Base-by-base conservation (phyloP, 2,329 filamentous ascomycete genomes). In the Aspergillus novofumigatus region DNA sequence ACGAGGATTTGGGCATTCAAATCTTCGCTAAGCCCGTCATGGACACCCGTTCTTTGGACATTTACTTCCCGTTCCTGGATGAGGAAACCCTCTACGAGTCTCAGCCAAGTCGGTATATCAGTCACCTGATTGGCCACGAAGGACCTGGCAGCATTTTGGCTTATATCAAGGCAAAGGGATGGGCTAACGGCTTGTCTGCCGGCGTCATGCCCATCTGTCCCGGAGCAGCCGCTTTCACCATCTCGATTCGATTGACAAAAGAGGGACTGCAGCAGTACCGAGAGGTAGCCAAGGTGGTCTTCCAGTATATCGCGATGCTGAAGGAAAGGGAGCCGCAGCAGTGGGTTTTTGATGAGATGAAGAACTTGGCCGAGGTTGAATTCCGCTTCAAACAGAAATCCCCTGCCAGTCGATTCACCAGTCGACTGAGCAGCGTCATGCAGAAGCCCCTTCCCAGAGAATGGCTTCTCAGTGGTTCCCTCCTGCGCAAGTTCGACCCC, bases 381-480 rank as follows among this genome's bases (percentile, higher is more conserved):
- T 99, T 99, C 81, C 90, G 89, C 63, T 99, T 96, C 76, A 91
- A 87, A 75, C 91, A 97, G 71, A 97, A 97, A 79, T 90, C 87
- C 2, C 91, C 90, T 1, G 91, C 93, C 1, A 94, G 89, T 70
- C 85, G 89, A 28, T 97, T 97, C 67, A 94, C 92, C 0, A 96
- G 91, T 78, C 86, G 84, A 59, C 86, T 91, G 62, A 92, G 89
- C 69, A 86, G 88, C 20, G 84, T 91, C 20, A 97, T 99, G 94
- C 94, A 97, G 72, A 92, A 90, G 72, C 89, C 90, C 1, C 78
- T 95, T 48, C 91, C 92, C 2, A 85, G 92, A 60, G 90, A 97
- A 70, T 91, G 88, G 86, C 80, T 99, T 17, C 80, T 99, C 9
- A 97, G 92, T 65, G 91, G 88, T 1, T 84, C 88, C 66, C 82